phyloP scores from a whole-genome alignment of 2,329 filamentous ascomycete species.

The Paecilomyces sp. region DNA sequence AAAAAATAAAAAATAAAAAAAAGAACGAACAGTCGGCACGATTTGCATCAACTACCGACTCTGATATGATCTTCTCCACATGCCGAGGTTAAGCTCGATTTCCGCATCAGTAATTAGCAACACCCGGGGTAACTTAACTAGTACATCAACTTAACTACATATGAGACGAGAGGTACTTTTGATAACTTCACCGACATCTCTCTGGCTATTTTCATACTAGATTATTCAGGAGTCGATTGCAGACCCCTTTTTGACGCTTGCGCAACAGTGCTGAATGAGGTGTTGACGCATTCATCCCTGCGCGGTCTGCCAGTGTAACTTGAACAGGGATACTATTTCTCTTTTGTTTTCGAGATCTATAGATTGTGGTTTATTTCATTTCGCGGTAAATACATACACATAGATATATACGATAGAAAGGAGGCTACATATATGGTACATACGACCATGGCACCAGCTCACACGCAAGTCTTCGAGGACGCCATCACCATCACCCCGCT shows the following conservation, averaged over 20 bases:
- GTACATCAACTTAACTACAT: neutral
- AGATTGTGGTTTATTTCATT: too few relatives aligned
- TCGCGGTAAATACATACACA: too few relatives aligned
- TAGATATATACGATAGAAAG: too few relatives aligned
- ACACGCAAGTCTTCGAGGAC: slow-evolving; percentile 27
- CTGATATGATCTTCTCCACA: neutral
- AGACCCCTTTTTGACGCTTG: too few relatives aligned
- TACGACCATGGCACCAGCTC: neutral
- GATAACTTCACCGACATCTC: neutral
- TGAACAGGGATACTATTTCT: too few relatives aligned
- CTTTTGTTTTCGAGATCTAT: too few relatives aligned
- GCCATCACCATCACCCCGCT: slow-evolving; percentile 30
- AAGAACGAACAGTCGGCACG: too few relatives aligned
- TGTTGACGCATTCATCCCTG: too few relatives aligned
- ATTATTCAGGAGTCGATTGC: neutral
- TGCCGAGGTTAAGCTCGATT: neutral
- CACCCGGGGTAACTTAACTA: neutral
- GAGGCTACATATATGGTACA: too few relatives aligned
- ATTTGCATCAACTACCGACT: neutral
- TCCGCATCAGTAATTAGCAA: neutral
- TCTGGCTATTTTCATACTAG: neutral
- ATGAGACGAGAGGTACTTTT: neutral
- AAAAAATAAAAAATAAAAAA: too few relatives aligned
- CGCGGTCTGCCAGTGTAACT: too few relatives aligned
- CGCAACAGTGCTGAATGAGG: too few relatives aligned